Evolutionary conservation across 2,329 filamentous ascomycete species (phyloP).

Genomic region (Alternaria sp.): DNA sequence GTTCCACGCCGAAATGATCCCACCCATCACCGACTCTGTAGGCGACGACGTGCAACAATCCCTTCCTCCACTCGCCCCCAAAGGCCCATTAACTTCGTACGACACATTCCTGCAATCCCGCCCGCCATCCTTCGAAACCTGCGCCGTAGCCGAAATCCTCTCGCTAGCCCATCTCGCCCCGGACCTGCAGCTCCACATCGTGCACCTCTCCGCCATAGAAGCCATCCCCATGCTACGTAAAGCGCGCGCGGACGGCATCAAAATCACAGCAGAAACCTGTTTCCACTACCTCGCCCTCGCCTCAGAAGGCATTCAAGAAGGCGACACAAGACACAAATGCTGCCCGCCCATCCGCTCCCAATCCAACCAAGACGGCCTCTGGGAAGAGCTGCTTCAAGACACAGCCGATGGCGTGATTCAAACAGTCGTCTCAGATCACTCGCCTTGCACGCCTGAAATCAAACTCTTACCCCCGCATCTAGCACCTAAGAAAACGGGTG

Average conservation of each 20-base stretch:
- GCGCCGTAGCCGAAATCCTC: slow-evolving; percentile 85
- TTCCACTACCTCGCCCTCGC: slow-evolving; percentile 92
- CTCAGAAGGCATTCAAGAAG: slow-evolving; percentile 79
- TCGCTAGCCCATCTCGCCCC: slow-evolving; percentile 81
- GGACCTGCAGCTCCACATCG: slow-evolving; percentile 85
- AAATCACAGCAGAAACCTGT: slow-evolving; percentile 93
- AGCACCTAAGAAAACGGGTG: slow-evolving; percentile 53
- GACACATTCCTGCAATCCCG: slow-evolving; percentile 90
- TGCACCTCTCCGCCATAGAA: slow-evolving; percentile 88
- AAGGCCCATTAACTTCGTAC: slow-evolving; percentile 78
- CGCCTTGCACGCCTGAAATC: slow-evolving; percentile 91
- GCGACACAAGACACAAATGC: slow-evolving; percentile 93
- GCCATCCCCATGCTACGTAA: slow-evolving; percentile 80
- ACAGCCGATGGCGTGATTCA: slow-evolving; percentile 76
- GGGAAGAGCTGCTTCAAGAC: slow-evolving; percentile 72
- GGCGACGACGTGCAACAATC: slow-evolving; percentile 77
- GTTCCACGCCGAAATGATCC: slow-evolving; percentile 99
- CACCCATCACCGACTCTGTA: slow-evolving; percentile 80
- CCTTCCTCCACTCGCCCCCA: slow-evolving; percentile 71
- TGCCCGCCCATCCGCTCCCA: slow-evolving; percentile 87
- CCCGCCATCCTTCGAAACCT: slow-evolving; percentile 88
- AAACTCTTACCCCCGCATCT: slow-evolving; percentile 82
- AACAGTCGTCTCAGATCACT: slow-evolving; percentile 94
- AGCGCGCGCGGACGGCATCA: slow-evolving; percentile 75
- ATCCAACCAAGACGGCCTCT: slow-evolving; percentile 82